Evolutionary conservation across 805 yeast genomes (phyloP), one percentile per base, ranked within the genome.

Genomic region (Danielia oregonensis): DNA sequence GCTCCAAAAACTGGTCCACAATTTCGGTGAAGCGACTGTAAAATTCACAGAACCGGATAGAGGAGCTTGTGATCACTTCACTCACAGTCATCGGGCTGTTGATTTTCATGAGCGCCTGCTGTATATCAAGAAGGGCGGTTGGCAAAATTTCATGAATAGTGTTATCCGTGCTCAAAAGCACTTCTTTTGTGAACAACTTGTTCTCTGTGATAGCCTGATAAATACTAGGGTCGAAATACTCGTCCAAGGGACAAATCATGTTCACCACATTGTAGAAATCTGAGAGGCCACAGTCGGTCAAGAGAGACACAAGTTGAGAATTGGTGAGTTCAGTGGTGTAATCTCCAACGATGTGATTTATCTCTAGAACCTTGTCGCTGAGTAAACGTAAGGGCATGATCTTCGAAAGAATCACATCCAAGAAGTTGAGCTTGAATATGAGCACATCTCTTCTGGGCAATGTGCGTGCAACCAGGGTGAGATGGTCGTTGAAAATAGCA

Each of bases 121-220:
- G 84, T 7, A 72, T 52, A 30, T 82, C 83, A 11, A 79, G 68
- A 31, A 82, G 58, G 7, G 86, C 82, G 19, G 68, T 64, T 1
- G 87, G 85, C 21, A 83, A 54, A 43, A 72, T 74, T 12, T 59
- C 64, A 38, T 74, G 75, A 2, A 82, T 58, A 30, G 62, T 63
- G 1, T 47, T 47, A 42, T 75, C 72, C 4, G 76, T 71, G 2
- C 55, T 57, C 14, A 54, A 51, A 16, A 82, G 58, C 6, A 64
- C 58, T 24, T 69, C 70, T 17, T 60, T 46, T 17, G 65, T 65
- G 56, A 78, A 78, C 9, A 77, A 49, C 44, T 74, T 72, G 52
- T 82, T 82, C 44, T 82, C 88, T 3, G 60, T 57, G 12, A 82
- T 70, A 1, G 89, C 82, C 37, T 76, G 64, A 54, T 84, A 85